Base-by-base conservation (phyloP, 2,329 filamentous ascomycete species). In the Coniochaeta prunicola region DNA sequence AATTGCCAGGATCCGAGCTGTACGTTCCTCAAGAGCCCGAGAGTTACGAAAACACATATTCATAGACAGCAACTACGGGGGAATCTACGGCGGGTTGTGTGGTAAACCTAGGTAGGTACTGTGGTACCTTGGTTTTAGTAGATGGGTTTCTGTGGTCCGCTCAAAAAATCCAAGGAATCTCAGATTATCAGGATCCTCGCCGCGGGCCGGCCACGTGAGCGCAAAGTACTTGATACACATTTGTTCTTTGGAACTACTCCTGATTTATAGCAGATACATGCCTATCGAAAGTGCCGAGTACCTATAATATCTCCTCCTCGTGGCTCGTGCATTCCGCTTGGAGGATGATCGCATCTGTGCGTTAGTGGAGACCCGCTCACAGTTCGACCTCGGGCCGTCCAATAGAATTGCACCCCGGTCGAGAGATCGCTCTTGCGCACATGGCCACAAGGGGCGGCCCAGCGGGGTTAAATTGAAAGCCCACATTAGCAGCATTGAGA, bases 281-380 rank as follows among this genome's bases (percentile, higher is more conserved):
- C 4, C 24, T 26, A 21, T 8, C 17, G 21, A 15, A 30, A 28
- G 45, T 50, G 30, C 15, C 45, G 26, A 8, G 4, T 50, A 50
- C 45, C 8, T 30, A 9, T 26, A 2, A 50, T 12, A 12, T 50
- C 30, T 30, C 13, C 1, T 30, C 45, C 45, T 50, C 45, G 45
- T 50, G 45, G 45, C 45, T 50, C 45, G 45, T 50, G 45, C 45
- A 50, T 50, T 50, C 45, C 45, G 45, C 45, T 50, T 26, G 45
- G 45, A 28, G 4, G 24, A 50, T 50, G 45, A 50, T 50, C 45
- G 45, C n/a, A 50, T 30, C 45, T 50, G 45, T 30, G 26, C 45
- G 45, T 50, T 21, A 50, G 45, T 50, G 45, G 45, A 50, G 45
- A n/a, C 45, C 21, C 21, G 45, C n/a, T 30, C 45, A 12, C 9